These are phyloP conservation scores for Schizochytrium sp. DNA, from an alignment of 108 stramenopile species.

Conservation along the genomic window DNA sequence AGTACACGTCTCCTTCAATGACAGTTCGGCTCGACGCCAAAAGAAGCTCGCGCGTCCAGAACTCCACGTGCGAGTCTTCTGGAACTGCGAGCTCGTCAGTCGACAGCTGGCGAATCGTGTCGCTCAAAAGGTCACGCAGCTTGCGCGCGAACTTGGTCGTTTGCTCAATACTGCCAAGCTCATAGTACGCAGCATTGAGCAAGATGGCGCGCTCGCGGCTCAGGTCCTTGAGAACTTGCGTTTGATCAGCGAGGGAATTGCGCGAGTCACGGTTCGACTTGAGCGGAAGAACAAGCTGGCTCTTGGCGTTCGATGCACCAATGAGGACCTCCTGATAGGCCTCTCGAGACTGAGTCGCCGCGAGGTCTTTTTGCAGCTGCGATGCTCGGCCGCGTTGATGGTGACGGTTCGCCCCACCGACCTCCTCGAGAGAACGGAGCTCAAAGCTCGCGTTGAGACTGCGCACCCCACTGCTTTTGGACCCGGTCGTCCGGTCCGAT, in stretches of 20 bases:
- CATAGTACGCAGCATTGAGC: neutral
- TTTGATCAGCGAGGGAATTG: neutral
- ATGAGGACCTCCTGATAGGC: neutral
- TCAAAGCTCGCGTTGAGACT: conserved; percentile 8
- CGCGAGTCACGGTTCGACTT: neutral
- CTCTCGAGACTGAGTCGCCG: neutral
- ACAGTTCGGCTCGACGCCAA: conserved; percentile 1
- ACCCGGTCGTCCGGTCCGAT: neutral
- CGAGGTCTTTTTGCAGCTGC: neutral
- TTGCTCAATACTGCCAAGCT: neutral
- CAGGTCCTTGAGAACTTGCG: neutral
- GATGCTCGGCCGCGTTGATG: neutral
- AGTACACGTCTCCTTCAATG: conserved; percentile 13
- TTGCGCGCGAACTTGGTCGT: neutral
- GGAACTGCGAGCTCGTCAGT: neutral
- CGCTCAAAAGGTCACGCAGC: neutral
- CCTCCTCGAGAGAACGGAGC: neutral
- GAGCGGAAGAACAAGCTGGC: neutral
- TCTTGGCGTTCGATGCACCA: neutral
- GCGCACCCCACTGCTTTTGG: neutral
- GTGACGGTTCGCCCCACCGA: neutral
- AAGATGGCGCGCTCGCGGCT: neutral
- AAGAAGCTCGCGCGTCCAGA: neutral
- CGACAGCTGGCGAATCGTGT: neutral
- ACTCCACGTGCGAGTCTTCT: neutral